These are phyloP conservation scores for Colletotrichum chrysophilum DNA, from an alignment of 2,329 filamentous ascomycete species.

Conservation along the genomic window DNA sequence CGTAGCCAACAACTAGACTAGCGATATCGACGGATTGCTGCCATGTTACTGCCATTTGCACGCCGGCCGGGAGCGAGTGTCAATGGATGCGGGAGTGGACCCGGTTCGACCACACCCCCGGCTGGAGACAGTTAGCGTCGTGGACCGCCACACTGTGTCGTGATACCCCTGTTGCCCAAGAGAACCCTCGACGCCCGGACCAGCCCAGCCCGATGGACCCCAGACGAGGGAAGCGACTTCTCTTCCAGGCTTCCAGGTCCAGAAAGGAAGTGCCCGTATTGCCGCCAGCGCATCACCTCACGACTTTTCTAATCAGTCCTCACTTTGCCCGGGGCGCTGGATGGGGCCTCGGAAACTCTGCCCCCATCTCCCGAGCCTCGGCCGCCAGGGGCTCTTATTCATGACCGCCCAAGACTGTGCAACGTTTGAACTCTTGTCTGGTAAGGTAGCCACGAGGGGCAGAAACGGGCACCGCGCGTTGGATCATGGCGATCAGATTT, in stretches of 20 bases:
- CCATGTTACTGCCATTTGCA: not conserved
- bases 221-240: not conserved
- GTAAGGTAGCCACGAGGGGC: not conserved
- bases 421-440: not conserved
- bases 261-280: not conserved
- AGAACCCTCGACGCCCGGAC: not conserved
- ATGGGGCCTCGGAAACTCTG: not conserved
- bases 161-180: not conserved
- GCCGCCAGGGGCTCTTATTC: not conserved
- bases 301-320: not conserved
- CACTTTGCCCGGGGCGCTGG: not conserved
- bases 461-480: not conserved
- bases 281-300: not conserved
- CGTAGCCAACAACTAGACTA: not conserved
- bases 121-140: not conserved
- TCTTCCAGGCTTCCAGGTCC: not conserved
- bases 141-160: not conserved
- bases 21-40: not conserved
- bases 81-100: constrained; percentile 1
- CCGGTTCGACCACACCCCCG: not conserved
- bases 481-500: not conserved
- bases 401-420: not conserved
- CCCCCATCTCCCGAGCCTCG: not conserved
- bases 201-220: not conserved
- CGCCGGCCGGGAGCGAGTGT: not conserved